Conservation (phyloP, 2,329 filamentous ascomycete genomes). For the Aspergillus hortae region DNA sequence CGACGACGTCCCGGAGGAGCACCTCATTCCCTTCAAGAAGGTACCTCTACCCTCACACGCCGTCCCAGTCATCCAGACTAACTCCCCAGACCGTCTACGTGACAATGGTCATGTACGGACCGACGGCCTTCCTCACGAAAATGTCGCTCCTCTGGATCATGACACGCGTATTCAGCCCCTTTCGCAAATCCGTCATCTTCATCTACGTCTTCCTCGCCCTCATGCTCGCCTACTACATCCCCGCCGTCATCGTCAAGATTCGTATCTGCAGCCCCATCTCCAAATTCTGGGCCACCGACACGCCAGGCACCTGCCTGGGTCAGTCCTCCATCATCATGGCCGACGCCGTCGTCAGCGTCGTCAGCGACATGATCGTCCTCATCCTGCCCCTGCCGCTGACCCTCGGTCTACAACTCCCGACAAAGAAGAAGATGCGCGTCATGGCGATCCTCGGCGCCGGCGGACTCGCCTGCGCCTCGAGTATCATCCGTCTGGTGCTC, state of each 20-base stretch:
- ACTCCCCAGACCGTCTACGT: slow-evolving; percentile 37
- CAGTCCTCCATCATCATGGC: slow-evolving; percentile 45
- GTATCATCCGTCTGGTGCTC: slow-evolving; percentile 24
- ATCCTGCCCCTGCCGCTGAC: slow-evolving; percentile 49
- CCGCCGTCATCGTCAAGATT: slow-evolving; percentile 42
- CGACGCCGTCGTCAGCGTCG: slow-evolving; percentile 57
- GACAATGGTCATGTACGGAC: slow-evolving; percentile 45
- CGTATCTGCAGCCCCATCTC: slow-evolving; percentile 41
- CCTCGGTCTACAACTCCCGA: slow-evolving; percentile 43
- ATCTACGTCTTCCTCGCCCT: slow-evolving; percentile 38
- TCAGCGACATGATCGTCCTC: slow-evolving; percentile 55
- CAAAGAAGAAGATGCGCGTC: slow-evolving; percentile 46
- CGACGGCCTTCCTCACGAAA: slow-evolving; percentile 44
- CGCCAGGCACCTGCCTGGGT: slow-evolving; percentile 22
- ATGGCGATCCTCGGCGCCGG: slow-evolving; percentile 49
- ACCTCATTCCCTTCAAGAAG: slow-evolving; percentile 35
- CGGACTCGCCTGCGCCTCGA: slow-evolving; percentile 26
- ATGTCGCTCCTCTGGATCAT: slow-evolving; percentile 45
- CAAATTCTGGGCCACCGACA: slow-evolving; percentile 37
- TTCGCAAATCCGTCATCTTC: slow-evolving; percentile 37
- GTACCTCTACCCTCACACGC: slow-evolving; percentile 16
- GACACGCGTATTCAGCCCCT: slow-evolving; percentile 41
- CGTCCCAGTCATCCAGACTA: not conserved
- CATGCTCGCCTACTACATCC: slow-evolving; percentile 41
- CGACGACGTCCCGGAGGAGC: slow-evolving; percentile 27